Conservation (phyloP, 2,329 filamentous ascomycete species). For the Fusarium agapanthi region DNA sequence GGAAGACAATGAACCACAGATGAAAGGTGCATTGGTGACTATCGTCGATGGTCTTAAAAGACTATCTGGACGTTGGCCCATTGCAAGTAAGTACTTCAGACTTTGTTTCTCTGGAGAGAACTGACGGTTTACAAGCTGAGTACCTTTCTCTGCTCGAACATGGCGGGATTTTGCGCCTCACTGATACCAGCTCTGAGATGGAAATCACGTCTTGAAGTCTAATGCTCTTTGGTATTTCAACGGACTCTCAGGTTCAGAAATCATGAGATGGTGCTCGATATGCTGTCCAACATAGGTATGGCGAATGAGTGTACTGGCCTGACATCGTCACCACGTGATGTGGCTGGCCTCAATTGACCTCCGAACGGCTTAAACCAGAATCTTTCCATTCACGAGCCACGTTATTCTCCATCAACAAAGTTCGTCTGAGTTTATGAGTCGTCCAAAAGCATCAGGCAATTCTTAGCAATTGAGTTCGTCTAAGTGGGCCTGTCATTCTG, state of each 20-base stretch:
- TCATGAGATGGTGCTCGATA: neutral
- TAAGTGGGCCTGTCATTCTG: neutral
- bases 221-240: neutral
- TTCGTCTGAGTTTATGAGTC: neutral
- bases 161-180: neutral
- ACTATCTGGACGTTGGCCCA: neutral
- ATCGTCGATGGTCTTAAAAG: neutral
- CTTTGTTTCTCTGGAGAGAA: neutral
- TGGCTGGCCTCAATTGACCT: neutral
- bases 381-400: neutral
- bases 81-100: neutral
- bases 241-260: no score
- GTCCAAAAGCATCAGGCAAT: neutral
- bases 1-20: slow-evolving; percentile 3
- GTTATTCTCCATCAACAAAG: neutral
- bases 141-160: neutral
- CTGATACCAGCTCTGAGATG: neutral
- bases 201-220: neutral
- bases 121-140: neutral
- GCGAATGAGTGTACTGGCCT: neutral
- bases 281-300: neutral
- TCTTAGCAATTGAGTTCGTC: neutral
- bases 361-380: no score
- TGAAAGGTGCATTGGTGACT: neutral
- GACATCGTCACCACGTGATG: neutral